Evolutionary conservation across 2,329 filamentous ascomycete species (phyloP).

Genomic region (Pseudogymnoascus sp.): DNA sequence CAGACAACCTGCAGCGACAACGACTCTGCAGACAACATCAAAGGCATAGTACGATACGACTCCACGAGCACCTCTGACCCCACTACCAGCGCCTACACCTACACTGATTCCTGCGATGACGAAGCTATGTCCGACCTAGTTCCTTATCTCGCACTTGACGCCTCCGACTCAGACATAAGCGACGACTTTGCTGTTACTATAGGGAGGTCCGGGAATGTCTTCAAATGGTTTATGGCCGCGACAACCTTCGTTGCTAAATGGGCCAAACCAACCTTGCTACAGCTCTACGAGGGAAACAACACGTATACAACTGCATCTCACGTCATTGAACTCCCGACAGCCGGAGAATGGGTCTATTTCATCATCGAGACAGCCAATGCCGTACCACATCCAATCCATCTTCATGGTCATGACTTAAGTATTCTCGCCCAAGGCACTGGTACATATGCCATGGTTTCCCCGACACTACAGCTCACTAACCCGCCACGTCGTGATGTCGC

Average conservation of each 20-base stretch:
- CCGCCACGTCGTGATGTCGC: slow-evolving; percentile 46
- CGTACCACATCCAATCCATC: slow-evolving; percentile 32
- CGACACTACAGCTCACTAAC: slow-evolving; percentile 31
- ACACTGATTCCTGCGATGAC: slow-evolving; percentile 24
- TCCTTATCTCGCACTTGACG: slow-evolving; percentile 20
- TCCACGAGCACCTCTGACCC: slow-evolving; percentile 39
- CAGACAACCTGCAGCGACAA: slow-evolving; percentile 47
- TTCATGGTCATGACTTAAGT: slow-evolving; percentile 45
- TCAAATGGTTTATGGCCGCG: slow-evolving; percentile 41
- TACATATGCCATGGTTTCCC: slow-evolving; percentile 31
- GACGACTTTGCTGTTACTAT: slow-evolving; percentile 25
- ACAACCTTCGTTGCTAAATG: slow-evolving; percentile 41
- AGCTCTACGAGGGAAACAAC: slow-evolving; percentile 23
- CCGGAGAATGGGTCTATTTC: slow-evolving; percentile 24
- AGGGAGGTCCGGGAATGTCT: slow-evolving; percentile 26
- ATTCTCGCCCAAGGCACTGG: slow-evolving; percentile 38
- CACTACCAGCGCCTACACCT: slow-evolving; percentile 19
- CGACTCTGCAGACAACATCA: slow-evolving; percentile 39
- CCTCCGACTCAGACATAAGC: slow-evolving; percentile 12
- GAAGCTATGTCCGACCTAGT: slow-evolving; percentile 22
- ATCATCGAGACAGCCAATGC: slow-evolving; percentile 20
- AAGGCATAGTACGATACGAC: slow-evolving; percentile 41
- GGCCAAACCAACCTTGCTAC: slow-evolving; percentile 37
- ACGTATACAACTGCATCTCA: slow-evolving; percentile 17
- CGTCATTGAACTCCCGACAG: slow-evolving; percentile 22